Evolutionary conservation across 2,329 filamentous ascomycete species (phyloP).

Genomic region (Tolypocladium tropicale): DNA sequence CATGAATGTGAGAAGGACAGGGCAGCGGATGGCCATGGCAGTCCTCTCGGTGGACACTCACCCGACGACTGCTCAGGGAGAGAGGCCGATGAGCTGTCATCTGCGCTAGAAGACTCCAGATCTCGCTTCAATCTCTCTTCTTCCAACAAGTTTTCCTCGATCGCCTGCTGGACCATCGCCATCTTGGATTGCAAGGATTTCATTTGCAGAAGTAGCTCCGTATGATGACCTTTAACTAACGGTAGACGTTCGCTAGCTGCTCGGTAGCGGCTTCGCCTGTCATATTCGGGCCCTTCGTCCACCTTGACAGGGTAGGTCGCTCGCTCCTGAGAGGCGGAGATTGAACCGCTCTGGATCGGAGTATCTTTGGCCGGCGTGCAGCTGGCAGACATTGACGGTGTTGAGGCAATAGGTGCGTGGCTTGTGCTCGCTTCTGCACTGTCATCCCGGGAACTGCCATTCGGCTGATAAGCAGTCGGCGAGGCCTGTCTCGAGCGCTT

Average conservation of each 20-base stretch:
- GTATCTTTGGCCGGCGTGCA: neutral
- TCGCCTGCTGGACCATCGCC: conserved; percentile 36
- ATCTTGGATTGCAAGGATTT: conserved; percentile 35
- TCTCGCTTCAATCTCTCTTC: conserved; percentile 22
- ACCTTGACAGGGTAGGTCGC: neutral
- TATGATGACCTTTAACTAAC: conserved; percentile 23
- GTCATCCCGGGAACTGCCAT: conserved; percentile 14
- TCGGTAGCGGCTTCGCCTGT: conserved; percentile 18
- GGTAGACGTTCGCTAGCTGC: conserved; percentile 26
- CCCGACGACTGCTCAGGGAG: neutral
- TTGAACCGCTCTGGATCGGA: neutral
- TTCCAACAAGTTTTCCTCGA: conserved; percentile 25
- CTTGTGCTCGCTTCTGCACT: conserved; percentile 10
- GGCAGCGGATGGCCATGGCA: neutral
- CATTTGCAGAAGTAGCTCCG: conserved; percentile 33
- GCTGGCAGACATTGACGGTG: neutral
- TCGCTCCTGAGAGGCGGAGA: neutral
- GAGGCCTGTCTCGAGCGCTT: conserved; percentile 23
- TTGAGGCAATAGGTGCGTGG: neutral
- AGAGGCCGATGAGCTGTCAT: conserved; percentile 1
- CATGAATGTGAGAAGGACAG: neutral
- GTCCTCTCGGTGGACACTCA: conserved; percentile 1
- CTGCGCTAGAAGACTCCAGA: conserved; percentile 8
- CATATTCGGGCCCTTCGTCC: neutral
- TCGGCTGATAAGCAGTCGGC: conserved; percentile 15